A percentile compares a stretch with the other conserved stretches of the same genome.
These are phyloP conservation scores for Cornus kousa DNA, from an alignment of 148 eudicot genomes.

Conservation along the genomic window DNA sequence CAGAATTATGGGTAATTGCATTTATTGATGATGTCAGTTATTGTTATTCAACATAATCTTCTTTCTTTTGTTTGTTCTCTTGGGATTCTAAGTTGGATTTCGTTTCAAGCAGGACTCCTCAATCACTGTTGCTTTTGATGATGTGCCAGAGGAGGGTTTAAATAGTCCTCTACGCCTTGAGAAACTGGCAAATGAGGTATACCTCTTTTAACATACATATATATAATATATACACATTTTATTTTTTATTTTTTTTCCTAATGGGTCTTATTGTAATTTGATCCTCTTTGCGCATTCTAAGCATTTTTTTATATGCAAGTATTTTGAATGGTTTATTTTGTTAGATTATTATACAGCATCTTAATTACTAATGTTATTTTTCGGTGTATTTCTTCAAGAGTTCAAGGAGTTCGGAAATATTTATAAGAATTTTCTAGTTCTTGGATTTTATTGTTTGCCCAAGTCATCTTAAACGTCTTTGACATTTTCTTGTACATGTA, in stretches of 20 bases:
- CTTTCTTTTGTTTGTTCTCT: neutral
- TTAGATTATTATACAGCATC: neutral
- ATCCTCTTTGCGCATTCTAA: neutral
- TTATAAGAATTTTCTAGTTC: neutral
- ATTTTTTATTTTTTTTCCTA: neutral
- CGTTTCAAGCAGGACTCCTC: conserved; percentile 70
- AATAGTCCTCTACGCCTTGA: conserved; percentile 86
- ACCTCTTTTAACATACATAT: neutral
- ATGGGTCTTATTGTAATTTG: neutral
- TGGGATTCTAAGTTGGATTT: conserved; percentile 18
- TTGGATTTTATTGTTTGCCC: neutral
- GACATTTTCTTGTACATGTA: neutral
- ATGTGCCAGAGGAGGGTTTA: conserved; percentile 91
- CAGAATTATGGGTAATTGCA: neutral
- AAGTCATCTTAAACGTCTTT: neutral
- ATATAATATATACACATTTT: neutral
- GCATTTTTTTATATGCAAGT: neutral
- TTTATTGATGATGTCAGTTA: neutral
- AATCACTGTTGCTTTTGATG: conserved; percentile 89
- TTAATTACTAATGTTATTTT: neutral
- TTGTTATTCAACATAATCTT: neutral
- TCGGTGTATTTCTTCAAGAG: neutral
- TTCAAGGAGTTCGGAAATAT: neutral
- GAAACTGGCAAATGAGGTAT: conserved; percentile 94
- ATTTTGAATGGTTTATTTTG: neutral